phyloP scores from a whole-genome alignment of 2,329 filamentous ascomycete genomes.

The Colletotrichum limetticola region DNA sequence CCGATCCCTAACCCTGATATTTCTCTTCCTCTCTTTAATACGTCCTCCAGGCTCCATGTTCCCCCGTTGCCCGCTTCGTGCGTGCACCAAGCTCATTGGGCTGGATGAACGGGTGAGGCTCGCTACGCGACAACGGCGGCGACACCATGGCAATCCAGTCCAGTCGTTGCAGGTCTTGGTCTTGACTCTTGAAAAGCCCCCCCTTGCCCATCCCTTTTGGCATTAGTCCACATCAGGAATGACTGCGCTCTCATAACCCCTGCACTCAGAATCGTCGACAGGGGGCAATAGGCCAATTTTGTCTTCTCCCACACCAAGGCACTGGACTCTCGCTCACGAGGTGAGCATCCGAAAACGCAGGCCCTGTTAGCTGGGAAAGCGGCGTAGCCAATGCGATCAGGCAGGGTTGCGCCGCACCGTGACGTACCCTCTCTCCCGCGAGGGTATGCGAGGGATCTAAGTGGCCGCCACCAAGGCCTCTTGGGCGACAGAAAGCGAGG shows the following conservation, averaged over 20 bases:
- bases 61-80: not conserved
- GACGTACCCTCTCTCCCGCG: conserved; percentile 28
- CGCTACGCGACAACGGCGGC: conserved; percentile 29
- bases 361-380: not conserved
- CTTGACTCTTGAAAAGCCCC: not conserved
- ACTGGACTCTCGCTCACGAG: conserved; percentile 8
- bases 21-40: conserved; percentile 8
- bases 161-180: conserved; percentile 13
- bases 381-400: conserved; percentile 28
- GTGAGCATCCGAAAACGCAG: conserved; percentile 3
- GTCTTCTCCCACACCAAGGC: not conserved
- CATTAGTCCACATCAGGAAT: conserved; percentile 19
- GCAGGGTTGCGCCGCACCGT: conserved; percentile 32
- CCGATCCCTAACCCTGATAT: conserved; percentile 25
- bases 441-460: conserved; percentile 28
- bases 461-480: conserved; percentile 32
- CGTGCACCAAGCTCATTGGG: conserved; percentile 12
- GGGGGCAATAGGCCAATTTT: not conserved
- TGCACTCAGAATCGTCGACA: conserved; percentile 8
- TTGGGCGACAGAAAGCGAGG: conserved; percentile 10
- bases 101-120: conserved; percentile 18
- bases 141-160: conserved; percentile 22
- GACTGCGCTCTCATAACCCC: not conserved
- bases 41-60: not conserved
- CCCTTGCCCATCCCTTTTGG: conserved; percentile 8